Base-by-base conservation (phyloP, 805 yeast species). In the Candida xyloterini region DNA sequence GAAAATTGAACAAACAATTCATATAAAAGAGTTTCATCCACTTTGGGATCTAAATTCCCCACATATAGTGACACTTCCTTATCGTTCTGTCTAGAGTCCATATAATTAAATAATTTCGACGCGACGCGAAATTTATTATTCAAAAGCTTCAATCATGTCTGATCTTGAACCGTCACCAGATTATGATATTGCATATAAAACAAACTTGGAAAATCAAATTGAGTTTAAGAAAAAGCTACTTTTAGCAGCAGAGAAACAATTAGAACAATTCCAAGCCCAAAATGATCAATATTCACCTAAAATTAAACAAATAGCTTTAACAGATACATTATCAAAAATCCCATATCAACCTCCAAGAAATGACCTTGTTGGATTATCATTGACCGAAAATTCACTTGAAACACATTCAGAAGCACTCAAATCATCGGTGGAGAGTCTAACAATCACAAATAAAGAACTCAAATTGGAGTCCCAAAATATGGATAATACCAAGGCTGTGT, bases 1-100 rank as follows among this genome's bases (percentile, higher is more conserved):
- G 91, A 89, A 29, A 87, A 81, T 59, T 93, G 98, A 6, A 85
- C 60, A 59, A 89, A 80, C 15, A 93, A 71, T 59, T 93, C 99
- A 55, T 81, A 86, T 21, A 93, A 60, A 14, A 90, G 55, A 2
- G 70, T 63, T 52, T 86, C 95, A 1, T 80, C 78, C 5, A 80
- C 95, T 33, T 75, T 73, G 1, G 81, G 78, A 49, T 86, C 96
- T 4, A 93, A 63, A 50, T 89, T 87, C 1, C 97, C 96, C 11
- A 89, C 73, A 56, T 86, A 89, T 1, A 89, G 59, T 1, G 95
- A 74, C 2, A 79, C 76, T 28, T 77, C 79, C 36, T 73, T 75
- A 52, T 81, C 42, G 43, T 46, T 40, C 32, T 39, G 35, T 14
- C 36, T 79, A 26, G 40, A 32, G 39, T 34, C 40, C 26, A 34